phyloP scores from a whole-genome alignment of 2,329 filamentous ascomycete species.

The Diatrype stigma region DNA sequence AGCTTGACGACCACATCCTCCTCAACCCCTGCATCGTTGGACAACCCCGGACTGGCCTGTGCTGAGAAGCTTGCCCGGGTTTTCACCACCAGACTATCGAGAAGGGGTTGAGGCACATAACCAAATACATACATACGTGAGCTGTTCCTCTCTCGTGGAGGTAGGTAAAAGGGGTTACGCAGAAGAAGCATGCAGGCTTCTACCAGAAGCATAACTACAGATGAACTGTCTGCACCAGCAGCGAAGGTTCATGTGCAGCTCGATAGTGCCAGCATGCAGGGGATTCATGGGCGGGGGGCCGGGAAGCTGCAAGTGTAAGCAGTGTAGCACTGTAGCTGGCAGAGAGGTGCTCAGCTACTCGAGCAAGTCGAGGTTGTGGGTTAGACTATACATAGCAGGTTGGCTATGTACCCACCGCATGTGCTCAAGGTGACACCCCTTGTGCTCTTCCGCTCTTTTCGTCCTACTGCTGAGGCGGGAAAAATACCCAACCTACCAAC shows the following conservation, averaged over 20 bases:
- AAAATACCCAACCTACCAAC: too few species aligned
- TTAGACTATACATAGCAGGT: too few species aligned
- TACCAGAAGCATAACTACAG: background rate
- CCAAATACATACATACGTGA: too few species aligned
- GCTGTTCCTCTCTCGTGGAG: too few species aligned
- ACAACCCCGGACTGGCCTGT: background rate
- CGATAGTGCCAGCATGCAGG: background rate
- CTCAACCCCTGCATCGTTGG: background rate
- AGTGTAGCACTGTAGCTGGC: background rate
- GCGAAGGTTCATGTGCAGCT: background rate
- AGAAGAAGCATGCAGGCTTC: background rate
- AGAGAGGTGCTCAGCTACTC: too few species aligned
- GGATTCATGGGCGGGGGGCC: background rate
- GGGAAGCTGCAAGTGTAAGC: background rate
- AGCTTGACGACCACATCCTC: background rate
- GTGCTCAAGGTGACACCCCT: too few species aligned
- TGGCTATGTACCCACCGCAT: background rate
- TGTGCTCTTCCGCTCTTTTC: too few species aligned
- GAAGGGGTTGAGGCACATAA: too few species aligned
- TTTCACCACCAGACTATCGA: background rate
- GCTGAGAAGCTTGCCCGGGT: background rate
- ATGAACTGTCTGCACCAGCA: background rate
- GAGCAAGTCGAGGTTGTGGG: too few species aligned
- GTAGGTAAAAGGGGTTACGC: background rate
- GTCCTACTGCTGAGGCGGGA: too few species aligned